Conservation (phyloP, 345 rosid genomes). For the Geranium rotundifolium region DNA sequence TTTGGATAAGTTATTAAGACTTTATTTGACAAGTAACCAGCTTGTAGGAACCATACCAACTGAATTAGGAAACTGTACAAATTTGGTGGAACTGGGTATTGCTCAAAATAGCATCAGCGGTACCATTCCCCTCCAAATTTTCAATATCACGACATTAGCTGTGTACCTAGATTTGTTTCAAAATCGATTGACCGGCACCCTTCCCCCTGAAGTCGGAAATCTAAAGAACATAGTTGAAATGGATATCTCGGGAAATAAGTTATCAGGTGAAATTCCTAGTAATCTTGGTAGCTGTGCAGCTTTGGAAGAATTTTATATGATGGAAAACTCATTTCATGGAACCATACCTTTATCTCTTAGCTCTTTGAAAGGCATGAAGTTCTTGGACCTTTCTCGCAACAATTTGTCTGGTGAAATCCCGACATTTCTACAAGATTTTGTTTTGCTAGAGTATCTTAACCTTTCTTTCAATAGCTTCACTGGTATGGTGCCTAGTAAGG, state of each 20-base stretch:
- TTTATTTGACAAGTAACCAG: neutral
- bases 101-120: neutral
- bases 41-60: neutral
- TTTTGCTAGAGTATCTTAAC: conserved; percentile 4
- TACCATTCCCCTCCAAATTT: neutral
- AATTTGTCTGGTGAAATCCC: conserved; percentile 15
- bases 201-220: neutral
- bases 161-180: neutral
- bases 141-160: neutral
- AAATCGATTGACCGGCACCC: neutral
- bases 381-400: conserved; percentile 21
- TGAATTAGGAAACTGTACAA: neutral
- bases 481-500: conserved; percentile 9
- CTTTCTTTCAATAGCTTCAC: conserved; percentile 11
- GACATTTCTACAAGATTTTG: conserved; percentile 1
- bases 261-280: conserved; percentile 18
- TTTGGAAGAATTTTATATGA: conserved; percentile 10
- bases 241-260: conserved; percentile 15
- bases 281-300: neutral
- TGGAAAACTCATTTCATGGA: conserved; percentile 13
- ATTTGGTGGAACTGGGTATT: neutral
- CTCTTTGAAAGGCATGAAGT: conserved; percentile 10
- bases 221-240: neutral
- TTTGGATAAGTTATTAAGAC: neutral
- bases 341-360: conserved; percentile 10